Conservation (phyloP, 768 basidiomycete genomes). For the Lentinula raphanica region DNA sequence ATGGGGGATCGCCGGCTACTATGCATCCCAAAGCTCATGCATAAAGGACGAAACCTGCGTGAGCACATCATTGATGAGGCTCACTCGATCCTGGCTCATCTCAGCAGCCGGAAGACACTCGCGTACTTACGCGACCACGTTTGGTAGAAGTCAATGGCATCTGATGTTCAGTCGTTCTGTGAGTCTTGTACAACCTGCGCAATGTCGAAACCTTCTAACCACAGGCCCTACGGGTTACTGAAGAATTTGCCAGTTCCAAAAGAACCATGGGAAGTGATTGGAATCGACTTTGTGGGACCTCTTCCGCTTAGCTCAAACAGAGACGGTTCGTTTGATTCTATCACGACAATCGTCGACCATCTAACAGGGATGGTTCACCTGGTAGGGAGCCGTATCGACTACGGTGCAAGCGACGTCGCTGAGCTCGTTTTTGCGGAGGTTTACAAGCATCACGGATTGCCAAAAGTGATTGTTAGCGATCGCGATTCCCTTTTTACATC, state of each 20-base stretch:
- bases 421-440: constrained; percentile 24
- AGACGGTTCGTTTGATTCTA: constrained; percentile 21
- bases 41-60: constrained; percentile 3
- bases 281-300: constrained; percentile 17
- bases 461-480: constrained; percentile 17
- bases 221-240: constrained; percentile 7
- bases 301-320: constrained; percentile 12
- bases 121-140: constrained; percentile 16
- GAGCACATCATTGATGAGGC: constrained; percentile 28
- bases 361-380: constrained; percentile 21
- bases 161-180: constrained; percentile 18
- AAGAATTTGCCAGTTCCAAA: constrained; percentile 1
- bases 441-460: constrained; percentile 25
- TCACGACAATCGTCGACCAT: no score
- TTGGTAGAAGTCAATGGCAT: constrained; percentile 15
- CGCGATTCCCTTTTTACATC: constrained; percentile 24
- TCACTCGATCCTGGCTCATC: constrained; percentile 28
- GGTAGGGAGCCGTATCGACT: constrained; percentile 17
- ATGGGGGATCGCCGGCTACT: background rate
- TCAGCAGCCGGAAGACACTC: constrained; percentile 25
- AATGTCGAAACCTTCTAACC: constrained; percentile 6
- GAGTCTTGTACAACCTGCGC: constrained; percentile 15
- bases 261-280: constrained; percentile 12
- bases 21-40: constrained; percentile 10
- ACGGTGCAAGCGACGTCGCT: constrained; percentile 21